Base-by-base conservation (phyloP, 2,329 filamentous ascomycete genomes). In the Apiospora sp. region DNA sequence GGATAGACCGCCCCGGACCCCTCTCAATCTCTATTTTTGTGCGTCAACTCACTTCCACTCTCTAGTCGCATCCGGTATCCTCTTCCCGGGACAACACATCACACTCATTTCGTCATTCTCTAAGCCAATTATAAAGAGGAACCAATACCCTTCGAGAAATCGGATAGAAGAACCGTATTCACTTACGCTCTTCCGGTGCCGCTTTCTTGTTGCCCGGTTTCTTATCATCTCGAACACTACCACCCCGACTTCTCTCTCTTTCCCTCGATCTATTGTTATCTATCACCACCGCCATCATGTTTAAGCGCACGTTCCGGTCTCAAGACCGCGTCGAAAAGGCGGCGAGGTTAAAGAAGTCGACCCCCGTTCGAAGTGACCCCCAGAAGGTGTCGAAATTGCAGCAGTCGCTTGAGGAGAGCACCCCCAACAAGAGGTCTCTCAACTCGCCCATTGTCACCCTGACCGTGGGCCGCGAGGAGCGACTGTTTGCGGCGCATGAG, bases 401-500 rank as follows among this genome's bases (percentile, higher is more conserved):
- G 85, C 92, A 93, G 87, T 95, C 93, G 85, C 87, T 95, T 74
- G 86, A 88, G 79, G 83, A 87, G 75, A 82, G 84, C 76, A 79
- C 82, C 75, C 82, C 82, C 74, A 79, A 79, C 72, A 83, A 83
- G 77, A 80, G 77, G 69, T 77, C 75, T 76, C 78, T 82, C 81
- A 83, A 78, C 77, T 91, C 90, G 74, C 93, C 95, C 80, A 97
- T 98, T 84, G 88, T 97, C 84, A 97, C 95, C 74, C 87, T 98
- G 78, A 91, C 93, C 77, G 92, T 98, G 81, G 95, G 95, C 78
- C 86, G 86, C 78, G 95, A 98, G 80, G 92, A 93, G 82, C 93
- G 95, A 80, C 89, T 98, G 83, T 98, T 98, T 88, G 95, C 95
- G 79, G 95, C 95, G 80, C 95, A 98, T 85, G 94, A 98, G 88